Percentiles rank a stretch among this genome's conserved stretches.
phyloP scores from a whole-genome alignment of 176 grass and related monocot genomes.

The Canna indica region DNA sequence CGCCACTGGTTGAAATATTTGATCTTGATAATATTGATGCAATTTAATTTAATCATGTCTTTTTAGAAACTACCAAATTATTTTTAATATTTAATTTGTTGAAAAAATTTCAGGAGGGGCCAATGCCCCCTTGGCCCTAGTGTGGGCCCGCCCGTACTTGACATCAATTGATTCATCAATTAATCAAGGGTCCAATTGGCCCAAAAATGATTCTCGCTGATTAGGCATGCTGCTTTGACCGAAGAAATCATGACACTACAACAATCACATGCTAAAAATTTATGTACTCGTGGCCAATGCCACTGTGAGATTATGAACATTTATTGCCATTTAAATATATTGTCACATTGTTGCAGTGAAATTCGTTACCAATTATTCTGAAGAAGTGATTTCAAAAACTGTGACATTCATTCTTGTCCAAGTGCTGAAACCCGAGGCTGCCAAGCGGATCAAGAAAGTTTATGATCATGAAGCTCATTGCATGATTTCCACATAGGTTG shows the following conservation, averaged over 20 bases:
- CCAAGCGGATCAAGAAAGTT: neutral
- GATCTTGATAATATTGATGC: no score
- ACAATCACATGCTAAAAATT: neutral
- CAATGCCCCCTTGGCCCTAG: no score
- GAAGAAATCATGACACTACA: neutral
- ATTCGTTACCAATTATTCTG: constrained; percentile 1
- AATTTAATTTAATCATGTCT: no score
- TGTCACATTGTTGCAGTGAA: neutral
- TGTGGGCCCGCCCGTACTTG: no score
- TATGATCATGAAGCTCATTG: neutral
- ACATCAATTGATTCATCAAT: neutral
- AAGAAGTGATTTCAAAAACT: constrained; percentile 5
- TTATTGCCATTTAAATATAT: neutral
- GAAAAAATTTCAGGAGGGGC: no score
- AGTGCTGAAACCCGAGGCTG: neutral
- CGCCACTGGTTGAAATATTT: no score
- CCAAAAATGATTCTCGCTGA: no score
- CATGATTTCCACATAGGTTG: neutral
- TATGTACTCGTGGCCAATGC: neutral
- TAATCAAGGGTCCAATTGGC: neutral
- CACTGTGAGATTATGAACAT: neutral
- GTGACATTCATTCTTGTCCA: neutral
- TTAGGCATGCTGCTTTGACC: neutral
- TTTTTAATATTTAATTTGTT: no score
- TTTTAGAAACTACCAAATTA: no score